phyloP scores from a whole-genome alignment of 768 basidiomycete genomes.

The Megacollybia marginata region DNA sequence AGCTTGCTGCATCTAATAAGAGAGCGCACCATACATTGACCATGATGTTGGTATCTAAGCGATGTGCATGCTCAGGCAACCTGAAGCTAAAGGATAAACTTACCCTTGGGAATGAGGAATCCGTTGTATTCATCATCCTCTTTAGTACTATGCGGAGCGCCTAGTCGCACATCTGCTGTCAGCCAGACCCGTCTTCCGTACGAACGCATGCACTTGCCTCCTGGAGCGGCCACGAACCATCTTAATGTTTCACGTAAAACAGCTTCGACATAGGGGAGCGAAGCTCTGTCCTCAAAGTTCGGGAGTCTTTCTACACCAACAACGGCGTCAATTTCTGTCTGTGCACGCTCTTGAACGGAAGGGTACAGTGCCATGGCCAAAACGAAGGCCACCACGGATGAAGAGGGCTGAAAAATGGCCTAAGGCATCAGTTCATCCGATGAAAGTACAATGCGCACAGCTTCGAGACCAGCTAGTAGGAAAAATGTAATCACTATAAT shows the following conservation, averaged over 20 bases:
- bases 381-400: conserved; percentile 8
- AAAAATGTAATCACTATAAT: too few species aligned
- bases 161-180: neutral
- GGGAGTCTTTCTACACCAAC: neutral
- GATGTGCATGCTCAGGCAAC: neutral
- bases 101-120: conserved; percentile 9
- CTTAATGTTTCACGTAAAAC: too few species aligned
- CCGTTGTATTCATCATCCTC: conserved; percentile 6
- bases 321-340: conserved; percentile 17
- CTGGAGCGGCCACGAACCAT: neutral
- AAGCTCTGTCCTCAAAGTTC: neutral
- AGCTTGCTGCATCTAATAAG: neutral
- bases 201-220: neutral
- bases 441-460: too few species aligned
- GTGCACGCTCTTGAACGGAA: conserved; percentile 13
- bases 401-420: neutral
- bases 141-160: conserved; percentile 1
- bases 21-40: too few species aligned
- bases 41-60: too few species aligned
- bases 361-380: conserved; percentile 20
- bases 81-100: conserved; percentile 3
- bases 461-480: too few species aligned
- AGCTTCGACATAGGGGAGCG: neutral
- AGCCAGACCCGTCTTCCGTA: neutral
- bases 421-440: too few species aligned